These are phyloP conservation scores for Apiospora phragmitis DNA, from an alignment of 2,329 filamentous ascomycete genomes.

Conservation along the genomic window DNA sequence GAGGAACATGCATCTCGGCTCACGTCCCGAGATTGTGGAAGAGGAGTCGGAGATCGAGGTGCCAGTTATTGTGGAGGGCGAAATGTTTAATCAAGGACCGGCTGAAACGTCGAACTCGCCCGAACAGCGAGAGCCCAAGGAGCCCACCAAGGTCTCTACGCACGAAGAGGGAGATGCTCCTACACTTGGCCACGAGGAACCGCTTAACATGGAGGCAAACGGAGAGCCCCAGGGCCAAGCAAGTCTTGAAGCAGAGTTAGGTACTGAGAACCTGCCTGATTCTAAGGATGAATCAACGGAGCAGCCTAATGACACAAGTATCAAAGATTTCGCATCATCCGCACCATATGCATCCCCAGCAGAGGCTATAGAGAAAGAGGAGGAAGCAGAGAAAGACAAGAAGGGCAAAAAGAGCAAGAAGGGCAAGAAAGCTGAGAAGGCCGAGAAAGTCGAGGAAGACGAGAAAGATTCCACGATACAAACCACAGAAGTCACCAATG, in stretches of 20 bases:
- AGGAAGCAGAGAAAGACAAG: neutral
- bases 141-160: constrained; percentile 17
- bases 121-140: constrained; percentile 15
- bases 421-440: neutral
- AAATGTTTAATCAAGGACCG: constrained; percentile 19
- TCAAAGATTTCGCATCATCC: neutral
- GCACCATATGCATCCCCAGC: neutral
- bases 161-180: constrained; percentile 22
- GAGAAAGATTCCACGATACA: neutral
- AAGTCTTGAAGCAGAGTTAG: neutral
- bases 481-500: neutral
- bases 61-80: constrained; percentile 42
- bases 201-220: constrained; percentile 24
- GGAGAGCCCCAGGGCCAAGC: constrained; percentile 18
- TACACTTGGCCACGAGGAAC: constrained; percentile 22
- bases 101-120: neutral
- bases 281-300: neutral
- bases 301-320: neutral
- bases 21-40: constrained; percentile 58
- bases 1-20: constrained; percentile 44
- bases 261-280: neutral
- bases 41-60: constrained; percentile 48
- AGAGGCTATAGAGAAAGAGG: neutral
- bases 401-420: constrained; percentile 13
- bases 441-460: neutral